Conservation (phyloP, 345 rosid species). For the Schrenkiella parvula region DNA sequence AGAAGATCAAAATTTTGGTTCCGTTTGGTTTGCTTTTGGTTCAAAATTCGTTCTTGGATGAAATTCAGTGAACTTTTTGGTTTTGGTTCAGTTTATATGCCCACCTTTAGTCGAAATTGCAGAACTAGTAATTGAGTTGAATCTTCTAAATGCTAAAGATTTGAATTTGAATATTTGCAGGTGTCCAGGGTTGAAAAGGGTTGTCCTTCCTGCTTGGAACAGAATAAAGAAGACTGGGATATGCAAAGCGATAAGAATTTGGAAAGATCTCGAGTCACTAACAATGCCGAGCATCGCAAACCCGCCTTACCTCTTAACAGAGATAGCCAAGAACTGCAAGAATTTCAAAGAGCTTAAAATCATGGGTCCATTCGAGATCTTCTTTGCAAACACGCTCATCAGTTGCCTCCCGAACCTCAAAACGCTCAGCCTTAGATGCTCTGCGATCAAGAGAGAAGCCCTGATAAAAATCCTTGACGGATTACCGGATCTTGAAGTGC, state of each 20-base stretch:
- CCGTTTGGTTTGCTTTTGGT: background rate
- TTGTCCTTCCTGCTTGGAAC: constrained; percentile 89
- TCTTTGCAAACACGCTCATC: constrained; percentile 46
- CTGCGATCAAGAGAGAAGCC: constrained; percentile 53
- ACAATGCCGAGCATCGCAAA: constrained; percentile 87
- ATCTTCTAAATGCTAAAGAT: background rate
- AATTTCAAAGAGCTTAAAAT: constrained; percentile 53
- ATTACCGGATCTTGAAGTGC: constrained; percentile 57
- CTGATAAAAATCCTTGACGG: constrained; percentile 53
- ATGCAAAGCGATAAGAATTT: constrained; percentile 60
- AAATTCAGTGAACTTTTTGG: background rate
- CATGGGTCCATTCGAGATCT: constrained; percentile 68
- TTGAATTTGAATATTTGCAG: too few species aligned
- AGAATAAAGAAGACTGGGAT: constrained; percentile 67
- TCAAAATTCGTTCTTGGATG: background rate
- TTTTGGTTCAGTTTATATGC: background rate
- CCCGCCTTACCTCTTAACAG: constrained; percentile 61
- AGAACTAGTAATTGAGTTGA: background rate
- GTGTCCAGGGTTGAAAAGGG: constrained; percentile 56
- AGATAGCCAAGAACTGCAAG: constrained; percentile 65
- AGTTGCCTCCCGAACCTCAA: constrained; percentile 46
- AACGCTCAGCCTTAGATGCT: constrained; percentile 71
- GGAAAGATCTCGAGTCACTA: constrained; percentile 78
- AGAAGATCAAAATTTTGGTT: background rate
- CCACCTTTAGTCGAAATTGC: too few species aligned